Evolutionary conservation across 805 yeast genomes (phyloP).

Genomic region (Ascoidea tarda): DNA sequence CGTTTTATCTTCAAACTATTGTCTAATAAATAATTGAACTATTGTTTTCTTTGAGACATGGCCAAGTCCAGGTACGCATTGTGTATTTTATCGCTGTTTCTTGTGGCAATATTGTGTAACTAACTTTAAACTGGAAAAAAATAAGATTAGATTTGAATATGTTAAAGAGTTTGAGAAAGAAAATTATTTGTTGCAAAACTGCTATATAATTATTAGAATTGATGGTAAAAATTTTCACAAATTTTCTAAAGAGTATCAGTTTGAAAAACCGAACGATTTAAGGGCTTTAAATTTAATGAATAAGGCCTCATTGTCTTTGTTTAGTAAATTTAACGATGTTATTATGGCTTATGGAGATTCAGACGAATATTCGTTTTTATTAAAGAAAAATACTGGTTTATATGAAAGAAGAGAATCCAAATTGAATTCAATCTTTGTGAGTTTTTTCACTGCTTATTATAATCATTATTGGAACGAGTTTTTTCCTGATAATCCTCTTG

Average conservation of each 20-base stretch:
- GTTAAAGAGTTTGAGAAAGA: conserved; percentile 74
- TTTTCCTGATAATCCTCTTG: conserved; percentile 37
- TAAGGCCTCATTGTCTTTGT: conserved; percentile 53
- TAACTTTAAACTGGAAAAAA: too few species aligned
- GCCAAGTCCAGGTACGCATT: too few species aligned
- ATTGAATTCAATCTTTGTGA: conserved; percentile 67
- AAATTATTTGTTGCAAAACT: conserved; percentile 57
- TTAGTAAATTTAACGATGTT: conserved; percentile 56
- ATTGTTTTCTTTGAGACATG: too few species aligned
- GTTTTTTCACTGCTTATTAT: conserved; percentile 70
- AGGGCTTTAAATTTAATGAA: conserved; percentile 74
- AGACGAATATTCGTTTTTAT: conserved; percentile 82
- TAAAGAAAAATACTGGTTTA: conserved; percentile 45
- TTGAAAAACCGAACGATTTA: conserved; percentile 78
- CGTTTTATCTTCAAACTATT: too few species aligned
- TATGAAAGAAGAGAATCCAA: conserved; percentile 78
- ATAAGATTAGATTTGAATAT: conserved; percentile 42
- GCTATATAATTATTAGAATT: conserved; percentile 70
- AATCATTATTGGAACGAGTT: conserved; percentile 48
- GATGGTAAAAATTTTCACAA: conserved; percentile 94
- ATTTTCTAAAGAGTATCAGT: conserved; percentile 58
- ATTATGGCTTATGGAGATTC: conserved; percentile 85
- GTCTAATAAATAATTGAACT: too few species aligned
- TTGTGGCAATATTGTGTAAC: too few species aligned
- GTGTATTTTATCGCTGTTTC: too few species aligned